A percentile compares a stretch with the other conserved stretches of the same genome.
phyloP scores from a whole-genome alignment of 495 filamentous ascomycete species.

The Xylaria grammica region DNA sequence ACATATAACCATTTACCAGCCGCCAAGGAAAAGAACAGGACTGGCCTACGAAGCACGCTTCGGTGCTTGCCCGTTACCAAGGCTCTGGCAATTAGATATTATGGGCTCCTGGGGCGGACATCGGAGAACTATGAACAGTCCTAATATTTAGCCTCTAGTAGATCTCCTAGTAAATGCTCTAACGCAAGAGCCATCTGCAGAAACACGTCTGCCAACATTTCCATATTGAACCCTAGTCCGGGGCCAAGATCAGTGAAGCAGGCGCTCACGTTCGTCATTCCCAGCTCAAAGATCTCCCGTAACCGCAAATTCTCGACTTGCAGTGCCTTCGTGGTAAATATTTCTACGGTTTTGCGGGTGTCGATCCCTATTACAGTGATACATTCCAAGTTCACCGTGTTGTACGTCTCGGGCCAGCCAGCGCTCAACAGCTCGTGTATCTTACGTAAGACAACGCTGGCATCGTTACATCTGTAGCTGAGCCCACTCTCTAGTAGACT shows the following conservation, averaged over 20 bases:
- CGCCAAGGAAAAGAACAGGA: no score
- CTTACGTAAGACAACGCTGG: neutral
- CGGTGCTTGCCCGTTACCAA: no score
- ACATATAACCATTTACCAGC: no score
- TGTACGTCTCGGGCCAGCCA: neutral
- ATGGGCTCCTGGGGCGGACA: no score
- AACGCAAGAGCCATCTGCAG: conserved; percentile 8
- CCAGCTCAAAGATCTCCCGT: neutral
- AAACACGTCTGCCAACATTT: conserved; percentile 3
- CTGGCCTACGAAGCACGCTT: no score
- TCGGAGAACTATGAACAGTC: no score
- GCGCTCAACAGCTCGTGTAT: neutral
- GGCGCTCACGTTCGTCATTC: neutral
- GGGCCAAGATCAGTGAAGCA: neutral
- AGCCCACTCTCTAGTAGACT: neutral
- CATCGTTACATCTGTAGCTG: conserved; percentile 14
- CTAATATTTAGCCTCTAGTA: neutral
- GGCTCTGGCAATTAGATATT: no score
- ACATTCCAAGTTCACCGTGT: neutral
- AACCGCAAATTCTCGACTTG: neutral
- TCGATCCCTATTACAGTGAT: neutral
- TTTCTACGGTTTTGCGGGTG: neutral
- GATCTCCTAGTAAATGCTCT: neutral
- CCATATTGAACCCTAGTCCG: neutral
- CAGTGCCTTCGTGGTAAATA: neutral